Conservation (phyloP, 2,329 filamentous ascomycete genomes). For the Eutypa lata region DNA sequence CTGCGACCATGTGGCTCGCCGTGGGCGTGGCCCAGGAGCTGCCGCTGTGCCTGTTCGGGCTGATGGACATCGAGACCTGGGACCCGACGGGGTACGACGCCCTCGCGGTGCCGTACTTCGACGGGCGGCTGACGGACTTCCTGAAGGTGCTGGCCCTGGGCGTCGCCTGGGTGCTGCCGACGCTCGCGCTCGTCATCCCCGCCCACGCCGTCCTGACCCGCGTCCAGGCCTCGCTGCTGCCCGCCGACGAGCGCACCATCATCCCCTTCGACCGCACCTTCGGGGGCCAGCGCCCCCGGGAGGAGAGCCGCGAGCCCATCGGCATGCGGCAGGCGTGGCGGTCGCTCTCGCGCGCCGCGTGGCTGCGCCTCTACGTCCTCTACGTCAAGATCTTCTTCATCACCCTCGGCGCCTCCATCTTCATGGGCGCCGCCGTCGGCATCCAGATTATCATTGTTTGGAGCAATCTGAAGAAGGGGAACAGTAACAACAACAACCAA, state of each 20-base stretch:
- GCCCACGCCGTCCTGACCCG: slow-evolving; percentile 71
- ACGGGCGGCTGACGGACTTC: slow-evolving; percentile 17
- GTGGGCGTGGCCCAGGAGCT: slow-evolving; percentile 44
- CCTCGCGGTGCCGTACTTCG: slow-evolving; percentile 9
- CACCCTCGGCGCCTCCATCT: slow-evolving; percentile 38
- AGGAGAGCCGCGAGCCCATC: slow-evolving; percentile 63
- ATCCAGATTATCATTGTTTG: neutral
- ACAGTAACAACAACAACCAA: neutral
- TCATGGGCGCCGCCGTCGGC: slow-evolving; percentile 39
- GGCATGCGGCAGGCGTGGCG: slow-evolving; percentile 72
- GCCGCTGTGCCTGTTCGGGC: slow-evolving; percentile 41
- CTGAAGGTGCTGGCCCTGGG: slow-evolving; percentile 41
- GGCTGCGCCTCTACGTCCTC: slow-evolving; percentile 67
- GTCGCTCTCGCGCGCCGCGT: slow-evolving; percentile 67
- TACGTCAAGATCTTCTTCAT: slow-evolving; percentile 66
- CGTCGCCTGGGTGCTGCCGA: slow-evolving; percentile 42
- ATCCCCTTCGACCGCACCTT: slow-evolving; percentile 85
- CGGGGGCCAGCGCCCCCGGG: slow-evolving; percentile 63
- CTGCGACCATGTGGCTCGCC: slow-evolving; percentile 56
- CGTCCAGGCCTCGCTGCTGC: slow-evolving; percentile 79
- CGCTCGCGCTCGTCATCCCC: slow-evolving; percentile 66
- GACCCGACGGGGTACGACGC: slow-evolving; percentile 29
- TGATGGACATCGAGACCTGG: slow-evolving; percentile 40
- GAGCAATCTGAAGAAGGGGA: neutral
- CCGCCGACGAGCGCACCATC: slow-evolving; percentile 75